These are phyloP conservation scores for Oryza glaberrima DNA, from an alignment of 176 grass and related monocot genomes.

Conservation along the genomic window DNA sequence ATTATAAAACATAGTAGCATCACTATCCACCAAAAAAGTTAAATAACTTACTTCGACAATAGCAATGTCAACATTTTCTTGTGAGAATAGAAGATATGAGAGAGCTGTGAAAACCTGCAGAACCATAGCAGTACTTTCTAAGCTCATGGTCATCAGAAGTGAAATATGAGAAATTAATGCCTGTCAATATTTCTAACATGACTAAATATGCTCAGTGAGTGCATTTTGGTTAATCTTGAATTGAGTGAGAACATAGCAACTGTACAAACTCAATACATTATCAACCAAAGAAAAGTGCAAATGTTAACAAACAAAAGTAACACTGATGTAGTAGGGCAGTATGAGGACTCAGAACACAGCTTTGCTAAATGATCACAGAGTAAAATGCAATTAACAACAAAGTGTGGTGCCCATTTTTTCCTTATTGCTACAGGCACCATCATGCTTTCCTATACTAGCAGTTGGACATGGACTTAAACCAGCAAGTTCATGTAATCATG, in stretches of 20 bases:
- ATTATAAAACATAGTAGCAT: not conserved
- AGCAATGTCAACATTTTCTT: constrained; percentile 78
- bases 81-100: constrained; percentile 77
- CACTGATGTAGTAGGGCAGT: not conserved
- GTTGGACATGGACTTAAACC: not conserved
- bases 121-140: not conserved
- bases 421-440: not conserved
- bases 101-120: constrained; percentile 41
- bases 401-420: not conserved
- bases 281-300: not conserved
- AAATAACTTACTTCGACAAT: constrained; percentile 79
- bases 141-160: not conserved
- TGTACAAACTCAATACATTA: constrained; percentile 1
- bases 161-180: constrained; percentile 17
- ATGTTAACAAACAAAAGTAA: constrained; percentile 9
- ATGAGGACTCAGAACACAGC: not conserved
- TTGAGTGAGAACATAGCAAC: not conserved
- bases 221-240: not conserved
- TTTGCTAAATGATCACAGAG: not conserved
- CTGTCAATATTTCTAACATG: not conserved
- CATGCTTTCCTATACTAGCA: not conserved
- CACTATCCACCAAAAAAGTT: constrained; percentile 9
- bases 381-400: not conserved
- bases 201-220: not conserved
- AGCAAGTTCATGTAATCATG: not conserved